phyloP scores from a whole-genome alignment of 2,329 filamentous ascomycete species.

The Hymenotorrendiella dingleyae region DNA sequence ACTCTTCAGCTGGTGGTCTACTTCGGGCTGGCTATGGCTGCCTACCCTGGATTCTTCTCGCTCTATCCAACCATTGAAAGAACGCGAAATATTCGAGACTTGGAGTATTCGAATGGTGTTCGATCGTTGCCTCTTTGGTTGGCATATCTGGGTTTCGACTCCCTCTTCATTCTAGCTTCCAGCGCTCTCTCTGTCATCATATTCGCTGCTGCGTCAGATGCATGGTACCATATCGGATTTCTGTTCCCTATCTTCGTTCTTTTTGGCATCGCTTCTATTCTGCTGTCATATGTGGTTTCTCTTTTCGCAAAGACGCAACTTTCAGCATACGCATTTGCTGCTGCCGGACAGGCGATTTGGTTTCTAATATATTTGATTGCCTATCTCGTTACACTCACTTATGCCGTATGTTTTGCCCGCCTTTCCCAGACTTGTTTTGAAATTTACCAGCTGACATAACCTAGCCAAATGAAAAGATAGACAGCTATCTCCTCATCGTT shows the following conservation, averaged over 20 bases:
- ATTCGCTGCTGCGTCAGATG: constrained; percentile 54
- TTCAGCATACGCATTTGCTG: constrained; percentile 76
- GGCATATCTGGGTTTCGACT: constrained; percentile 77
- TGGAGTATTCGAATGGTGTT: constrained; percentile 91
- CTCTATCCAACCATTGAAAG: constrained; percentile 86
- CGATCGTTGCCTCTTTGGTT: constrained; percentile 77
- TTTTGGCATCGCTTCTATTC: constrained; percentile 71
- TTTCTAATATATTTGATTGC: constrained; percentile 68
- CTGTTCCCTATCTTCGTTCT: constrained; percentile 75
- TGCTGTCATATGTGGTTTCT: constrained; percentile 76
- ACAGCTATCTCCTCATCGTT: constrained; percentile 58
- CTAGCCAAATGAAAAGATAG: constrained; percentile 58
- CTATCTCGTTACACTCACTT: constrained; percentile 69
- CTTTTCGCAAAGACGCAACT: constrained; percentile 74
- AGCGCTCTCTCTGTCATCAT: constrained; percentile 63
- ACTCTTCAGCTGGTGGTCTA: constrained; percentile 76
- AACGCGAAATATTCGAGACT: constrained; percentile 68
- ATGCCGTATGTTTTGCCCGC: constrained; percentile 37
- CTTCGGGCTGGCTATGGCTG: constrained; percentile 70
- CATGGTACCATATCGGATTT: constrained; percentile 77
- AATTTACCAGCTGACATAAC: constrained; percentile 4
- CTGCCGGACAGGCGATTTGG: constrained; percentile 66
- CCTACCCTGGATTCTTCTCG: constrained; percentile 80
- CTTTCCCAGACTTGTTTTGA: neutral
- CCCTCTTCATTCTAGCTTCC: constrained; percentile 62